These are phyloP conservation scores for Gyromitra esculenta DNA, from an alignment of 2,329 filamentous ascomycete species.

Conservation along the genomic window DNA sequence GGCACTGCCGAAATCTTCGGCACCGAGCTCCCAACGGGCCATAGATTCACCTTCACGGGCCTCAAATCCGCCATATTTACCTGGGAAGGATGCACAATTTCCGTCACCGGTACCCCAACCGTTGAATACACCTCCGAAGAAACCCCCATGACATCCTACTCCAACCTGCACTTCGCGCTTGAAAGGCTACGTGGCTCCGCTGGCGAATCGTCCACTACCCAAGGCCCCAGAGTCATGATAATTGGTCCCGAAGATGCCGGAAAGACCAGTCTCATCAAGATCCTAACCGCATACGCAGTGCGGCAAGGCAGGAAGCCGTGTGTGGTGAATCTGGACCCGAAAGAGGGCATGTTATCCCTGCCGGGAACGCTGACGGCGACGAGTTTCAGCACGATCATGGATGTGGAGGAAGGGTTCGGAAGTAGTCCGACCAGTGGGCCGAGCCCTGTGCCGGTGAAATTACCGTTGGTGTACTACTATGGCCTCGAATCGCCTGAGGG, in stretches of 20 bases:
- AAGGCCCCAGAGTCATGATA: constrained; percentile 84
- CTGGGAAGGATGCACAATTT: constrained; percentile 87
- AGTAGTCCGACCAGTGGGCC: constrained; percentile 90
- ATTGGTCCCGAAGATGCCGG: constrained; percentile 80
- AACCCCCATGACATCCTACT: constrained; percentile 80
- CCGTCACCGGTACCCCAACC: constrained; percentile 73
- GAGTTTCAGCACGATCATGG: constrained; percentile 86
- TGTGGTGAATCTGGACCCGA: constrained; percentile 84
- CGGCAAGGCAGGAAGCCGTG: constrained; percentile 78
- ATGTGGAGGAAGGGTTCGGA: constrained; percentile 89
- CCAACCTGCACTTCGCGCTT: constrained; percentile 89
- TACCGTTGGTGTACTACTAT: constrained; percentile 90
- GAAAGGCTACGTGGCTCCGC: constrained; percentile 75
- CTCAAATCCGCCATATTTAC: constrained; percentile 89
- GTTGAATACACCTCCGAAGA: constrained; percentile 72
- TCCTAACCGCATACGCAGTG: constrained; percentile 80
- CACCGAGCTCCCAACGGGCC: constrained; percentile 85
- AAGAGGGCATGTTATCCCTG: constrained; percentile 79
- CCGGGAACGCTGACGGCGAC: constrained; percentile 85
- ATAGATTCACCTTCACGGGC: constrained; percentile 81
- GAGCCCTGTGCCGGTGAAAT: constrained; percentile 85
- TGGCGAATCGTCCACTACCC: constrained; percentile 61
- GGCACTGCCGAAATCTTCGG: constrained; percentile 95
- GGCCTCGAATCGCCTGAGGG: constrained; percentile 78
- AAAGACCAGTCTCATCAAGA: constrained; percentile 83